These are phyloP conservation scores for Aureobasidium pullulans DNA, from an alignment of 2,329 filamentous ascomycete genomes.

Conservation along the genomic window DNA sequence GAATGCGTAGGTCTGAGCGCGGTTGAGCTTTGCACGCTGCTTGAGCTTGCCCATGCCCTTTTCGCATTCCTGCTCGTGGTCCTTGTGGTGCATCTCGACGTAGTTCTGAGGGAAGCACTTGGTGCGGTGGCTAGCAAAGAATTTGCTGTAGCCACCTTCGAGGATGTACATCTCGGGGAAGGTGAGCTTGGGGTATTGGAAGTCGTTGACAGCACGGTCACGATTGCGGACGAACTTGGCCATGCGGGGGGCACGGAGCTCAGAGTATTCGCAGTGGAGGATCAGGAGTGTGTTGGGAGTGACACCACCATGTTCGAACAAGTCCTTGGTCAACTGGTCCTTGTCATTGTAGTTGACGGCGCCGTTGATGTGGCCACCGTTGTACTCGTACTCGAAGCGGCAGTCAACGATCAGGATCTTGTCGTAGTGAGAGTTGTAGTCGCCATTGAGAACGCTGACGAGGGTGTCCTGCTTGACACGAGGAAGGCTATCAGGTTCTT, in stretches of 20 bases:
- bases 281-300: constrained; percentile 71
- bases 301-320: constrained; percentile 59
- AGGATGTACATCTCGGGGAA: constrained; percentile 97
- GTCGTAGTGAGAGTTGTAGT: constrained; percentile 68
- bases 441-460: constrained; percentile 78
- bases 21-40: constrained; percentile 74
- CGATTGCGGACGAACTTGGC: constrained; percentile 85
- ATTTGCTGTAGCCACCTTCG: constrained; percentile 90
- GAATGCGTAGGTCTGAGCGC: constrained; percentile 93
- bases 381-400: constrained; percentile 97
- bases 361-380: constrained; percentile 88
- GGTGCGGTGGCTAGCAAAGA: constrained; percentile 70
- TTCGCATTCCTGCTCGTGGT: constrained; percentile 88
- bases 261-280: constrained; percentile 98
- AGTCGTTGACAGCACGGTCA: constrained; percentile 78
- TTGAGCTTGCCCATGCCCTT: constrained; percentile 90
- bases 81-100: constrained; percentile 89
- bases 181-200: constrained; percentile 79
- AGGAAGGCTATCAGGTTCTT: constrained; percentile 77
- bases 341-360: constrained; percentile 98
- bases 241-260: constrained; percentile 92
- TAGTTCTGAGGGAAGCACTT: constrained; percentile 93
- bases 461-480: constrained; percentile 78
- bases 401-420: constrained; percentile 88
- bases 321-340: constrained; percentile 69